Percentiles rank a stretch among this genome's conserved stretches.
phyloP scores from a whole-genome alignment of 768 basidiomycete species.

The Leucocoprinus sp. region DNA sequence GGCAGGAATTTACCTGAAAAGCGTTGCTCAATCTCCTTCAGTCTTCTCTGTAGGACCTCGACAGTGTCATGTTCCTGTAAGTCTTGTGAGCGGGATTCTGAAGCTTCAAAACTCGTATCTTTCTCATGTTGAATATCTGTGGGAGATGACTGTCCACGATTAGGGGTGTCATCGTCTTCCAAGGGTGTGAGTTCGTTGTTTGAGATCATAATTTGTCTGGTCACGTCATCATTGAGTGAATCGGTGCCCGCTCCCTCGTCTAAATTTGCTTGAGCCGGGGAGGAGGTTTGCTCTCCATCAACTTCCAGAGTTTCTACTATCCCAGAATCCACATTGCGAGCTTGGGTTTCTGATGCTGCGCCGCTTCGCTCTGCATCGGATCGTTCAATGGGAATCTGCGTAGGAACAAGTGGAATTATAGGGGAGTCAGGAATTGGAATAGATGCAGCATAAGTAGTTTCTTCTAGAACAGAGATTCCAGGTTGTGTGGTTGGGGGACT shows the following conservation, averaged over 20 bases:
- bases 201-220: too few species aligned
- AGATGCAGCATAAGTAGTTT: slow-evolving; percentile 32
- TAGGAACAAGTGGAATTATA: slow-evolving; percentile 14
- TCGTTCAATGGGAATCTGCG: slow-evolving; percentile 1
- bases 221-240: too few species aligned
- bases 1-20: slow-evolving; percentile 47
- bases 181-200: not conserved
- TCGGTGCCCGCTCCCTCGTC: not conserved
- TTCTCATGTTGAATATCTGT: not conserved
- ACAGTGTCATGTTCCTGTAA: slow-evolving; percentile 20
- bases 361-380: not conserved
- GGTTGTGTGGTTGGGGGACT: not conserved
- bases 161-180: not conserved
- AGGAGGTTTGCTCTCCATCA: not conserved
- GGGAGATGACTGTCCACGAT: not conserved
- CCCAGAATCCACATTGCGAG: not conserved
- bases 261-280: not conserved
- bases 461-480: slow-evolving; percentile 17
- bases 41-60: slow-evolving; percentile 54
- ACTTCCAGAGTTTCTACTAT: not conserved
- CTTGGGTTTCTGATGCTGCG: not conserved
- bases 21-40: slow-evolving; percentile 69
- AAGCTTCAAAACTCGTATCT: not conserved
- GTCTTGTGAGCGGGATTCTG: not conserved
- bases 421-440: slow-evolving; percentile 38